Evolutionary conservation across 2,329 filamentous ascomycete genomes (phyloP), one percentile per base, ranked within the genome.

Genomic region (Teratosphaeria gauchensis): DNA sequence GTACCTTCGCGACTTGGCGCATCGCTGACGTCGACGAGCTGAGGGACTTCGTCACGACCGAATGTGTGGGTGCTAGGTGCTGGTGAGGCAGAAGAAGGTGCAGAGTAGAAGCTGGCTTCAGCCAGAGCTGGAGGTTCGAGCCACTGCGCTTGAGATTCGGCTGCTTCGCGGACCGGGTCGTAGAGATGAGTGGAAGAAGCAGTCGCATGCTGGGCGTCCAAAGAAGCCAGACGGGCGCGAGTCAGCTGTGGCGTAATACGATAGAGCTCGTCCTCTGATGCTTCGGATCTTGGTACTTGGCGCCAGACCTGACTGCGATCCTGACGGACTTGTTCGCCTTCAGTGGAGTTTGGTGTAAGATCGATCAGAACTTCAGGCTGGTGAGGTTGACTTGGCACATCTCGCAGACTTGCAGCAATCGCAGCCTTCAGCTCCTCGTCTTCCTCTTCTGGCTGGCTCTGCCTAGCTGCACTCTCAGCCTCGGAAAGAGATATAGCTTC

Each of bases 401-500:
- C 66, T 53, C 60, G 61, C 24, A 73, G 59, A 61, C 71, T 73
- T 24, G 71, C 70, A 46, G 65, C 68, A 28, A 73, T 72, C 16
- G 71, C 71, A 53, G 68, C 69, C 21, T 61, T 63, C 11, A 72
- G 60, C n/a, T 69, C 66, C n/a, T 69, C 66, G 21, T 71, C 68
- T 14, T 70, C 64, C 1, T 65, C 57, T 24, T 66, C 58, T 19
- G 59, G 58, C n/a, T 62, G 56, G 19, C n/a, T 42, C 42, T 67
- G 65, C 31, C 63, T 60, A 6, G 64, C 63, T 19, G 68, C 59
- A 53, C 63, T 68, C 16, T 73, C 71, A 28, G 68, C 65, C 33
- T 73, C 68, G 14, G 70, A 72, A 24, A 73, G 61, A 1, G 70
- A 72, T 24, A 73, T 61, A 12, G 71, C 71, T 48, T 21, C n/a